phyloP scores from a whole-genome alignment of 768 basidiomycete genomes.

The Naganishia antarctica region DNA sequence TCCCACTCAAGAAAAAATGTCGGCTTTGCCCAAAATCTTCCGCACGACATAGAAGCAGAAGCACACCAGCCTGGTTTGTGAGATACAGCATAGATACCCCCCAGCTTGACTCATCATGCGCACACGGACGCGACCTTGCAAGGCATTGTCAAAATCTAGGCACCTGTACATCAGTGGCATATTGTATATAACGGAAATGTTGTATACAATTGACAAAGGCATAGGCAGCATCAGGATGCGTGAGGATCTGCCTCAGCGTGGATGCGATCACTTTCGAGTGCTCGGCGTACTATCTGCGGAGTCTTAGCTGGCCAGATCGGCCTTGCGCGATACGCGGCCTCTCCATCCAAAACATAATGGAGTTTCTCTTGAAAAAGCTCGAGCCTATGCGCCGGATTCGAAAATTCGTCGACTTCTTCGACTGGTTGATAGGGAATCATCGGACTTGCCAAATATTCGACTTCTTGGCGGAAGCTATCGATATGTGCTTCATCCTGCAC shows the following conservation, averaged over 20 bases:
- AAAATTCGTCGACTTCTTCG: background rate
- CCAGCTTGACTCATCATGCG: background rate
- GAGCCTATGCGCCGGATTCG: background rate
- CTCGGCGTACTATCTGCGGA: too few species aligned
- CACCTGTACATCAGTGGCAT: background rate
- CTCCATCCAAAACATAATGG: background rate
- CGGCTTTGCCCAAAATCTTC: constrained; percentile 32
- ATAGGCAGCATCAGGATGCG: background rate
- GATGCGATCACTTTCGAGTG: too few species aligned
- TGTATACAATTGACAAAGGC: background rate
- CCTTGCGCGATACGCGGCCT: background rate
- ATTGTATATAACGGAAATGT: background rate
- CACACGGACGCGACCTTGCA: background rate
- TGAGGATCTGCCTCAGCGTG: background rate
- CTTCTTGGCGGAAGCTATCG: background rate
- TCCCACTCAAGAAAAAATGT: constrained; percentile 31
- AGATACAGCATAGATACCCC: constrained; percentile 3
- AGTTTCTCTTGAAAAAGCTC: constrained; percentile 1
- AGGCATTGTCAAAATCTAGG: background rate
- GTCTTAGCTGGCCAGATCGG: background rate
- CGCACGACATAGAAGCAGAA: constrained; percentile 16
- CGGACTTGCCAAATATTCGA: background rate
- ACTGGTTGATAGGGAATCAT: background rate
- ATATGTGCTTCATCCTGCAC: background rate
- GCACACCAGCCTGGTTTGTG: background rate